Conservation (phyloP, 2,329 filamentous ascomycete species). For the Orbilia quercus region DNA sequence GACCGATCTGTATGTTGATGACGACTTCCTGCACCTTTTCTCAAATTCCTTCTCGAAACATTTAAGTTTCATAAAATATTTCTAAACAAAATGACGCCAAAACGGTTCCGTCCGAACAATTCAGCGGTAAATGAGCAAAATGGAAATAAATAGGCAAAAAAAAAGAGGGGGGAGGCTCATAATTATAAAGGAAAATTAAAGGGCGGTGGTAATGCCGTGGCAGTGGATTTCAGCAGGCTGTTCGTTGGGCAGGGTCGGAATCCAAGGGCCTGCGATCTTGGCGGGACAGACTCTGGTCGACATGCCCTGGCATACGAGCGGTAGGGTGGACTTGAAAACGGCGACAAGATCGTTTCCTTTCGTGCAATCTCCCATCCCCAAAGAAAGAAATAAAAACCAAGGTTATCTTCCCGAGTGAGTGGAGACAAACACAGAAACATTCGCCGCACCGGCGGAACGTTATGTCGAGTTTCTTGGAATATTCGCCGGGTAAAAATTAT, state of each 20-base stretch:
- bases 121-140: conserved; percentile 12
- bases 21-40: background rate
- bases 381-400: background rate
- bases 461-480: background rate
- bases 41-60: conserved; percentile 26
- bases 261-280: conserved; percentile 13
- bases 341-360: conserved; percentile 14
- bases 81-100: conserved; percentile 10
- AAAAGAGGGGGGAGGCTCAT: conserved; percentile 30
- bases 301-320: background rate
- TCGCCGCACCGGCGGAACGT: background rate
- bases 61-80: too few species aligned
- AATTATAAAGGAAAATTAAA: conserved; percentile 43
- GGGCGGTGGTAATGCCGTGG: conserved; percentile 9
- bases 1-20: too few species aligned
- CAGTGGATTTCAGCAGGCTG: conserved; percentile 18
- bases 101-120: background rate
- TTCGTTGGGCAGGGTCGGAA: conserved; percentile 10
- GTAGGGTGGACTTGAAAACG: background rate
- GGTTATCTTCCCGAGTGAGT: conserved; percentile 5
- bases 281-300: background rate
- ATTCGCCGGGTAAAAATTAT: background rate
- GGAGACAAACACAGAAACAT: background rate
- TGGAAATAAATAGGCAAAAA: conserved; percentile 11
- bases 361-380: background rate